Conservation (phyloP, 140 eudicot genomes). For the Senecio squalidus region DNA sequence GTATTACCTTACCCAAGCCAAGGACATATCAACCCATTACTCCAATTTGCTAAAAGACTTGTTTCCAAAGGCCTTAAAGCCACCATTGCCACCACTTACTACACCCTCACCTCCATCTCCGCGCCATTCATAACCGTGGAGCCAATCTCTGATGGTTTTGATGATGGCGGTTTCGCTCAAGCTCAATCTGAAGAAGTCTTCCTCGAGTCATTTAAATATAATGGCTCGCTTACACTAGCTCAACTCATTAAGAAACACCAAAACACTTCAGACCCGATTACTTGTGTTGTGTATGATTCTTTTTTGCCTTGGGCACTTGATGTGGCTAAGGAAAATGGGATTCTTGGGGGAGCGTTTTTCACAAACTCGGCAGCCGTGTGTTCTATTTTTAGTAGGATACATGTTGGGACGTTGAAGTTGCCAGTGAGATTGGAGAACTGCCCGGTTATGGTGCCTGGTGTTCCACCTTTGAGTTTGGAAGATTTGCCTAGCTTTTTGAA, state of each 20-base stretch:
- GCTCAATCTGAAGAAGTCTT: slow-evolving; percentile 30
- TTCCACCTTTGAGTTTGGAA: slow-evolving; percentile 37
- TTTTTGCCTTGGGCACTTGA: slow-evolving; percentile 81
- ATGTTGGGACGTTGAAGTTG: slow-evolving; percentile 32
- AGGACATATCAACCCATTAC: slow-evolving; percentile 91
- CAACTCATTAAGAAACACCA: slow-evolving; percentile 37
- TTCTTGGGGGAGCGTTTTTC: slow-evolving; percentile 53
- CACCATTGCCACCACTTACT: slow-evolving; percentile 57
- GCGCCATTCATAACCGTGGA: slow-evolving; percentile 32
- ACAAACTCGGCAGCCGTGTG: slow-evolving; percentile 44
- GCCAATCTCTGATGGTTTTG: slow-evolving; percentile 71
- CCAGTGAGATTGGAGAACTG: slow-evolving; percentile 36
- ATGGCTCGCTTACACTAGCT: slow-evolving; percentile 50
- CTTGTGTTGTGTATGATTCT: slow-evolving; percentile 54
- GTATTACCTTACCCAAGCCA: slow-evolving; percentile 80
- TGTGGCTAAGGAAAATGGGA: slow-evolving; percentile 50
- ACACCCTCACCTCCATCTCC: slow-evolving; percentile 44
- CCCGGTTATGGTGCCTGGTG: slow-evolving; percentile 41
- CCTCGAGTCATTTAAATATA: slow-evolving; percentile 31
- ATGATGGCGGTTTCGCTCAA: slow-evolving; percentile 38
- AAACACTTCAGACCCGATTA: slow-evolving; percentile 30
- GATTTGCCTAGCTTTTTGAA: slow-evolving; percentile 57
- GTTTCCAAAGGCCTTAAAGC: slow-evolving; percentile 61
- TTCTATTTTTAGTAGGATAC: slow-evolving; percentile 21
- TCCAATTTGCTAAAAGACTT: slow-evolving; percentile 67